phyloP scores from a whole-genome alignment of 2,329 filamentous ascomycete genomes.

The Alternaria panax region DNA sequence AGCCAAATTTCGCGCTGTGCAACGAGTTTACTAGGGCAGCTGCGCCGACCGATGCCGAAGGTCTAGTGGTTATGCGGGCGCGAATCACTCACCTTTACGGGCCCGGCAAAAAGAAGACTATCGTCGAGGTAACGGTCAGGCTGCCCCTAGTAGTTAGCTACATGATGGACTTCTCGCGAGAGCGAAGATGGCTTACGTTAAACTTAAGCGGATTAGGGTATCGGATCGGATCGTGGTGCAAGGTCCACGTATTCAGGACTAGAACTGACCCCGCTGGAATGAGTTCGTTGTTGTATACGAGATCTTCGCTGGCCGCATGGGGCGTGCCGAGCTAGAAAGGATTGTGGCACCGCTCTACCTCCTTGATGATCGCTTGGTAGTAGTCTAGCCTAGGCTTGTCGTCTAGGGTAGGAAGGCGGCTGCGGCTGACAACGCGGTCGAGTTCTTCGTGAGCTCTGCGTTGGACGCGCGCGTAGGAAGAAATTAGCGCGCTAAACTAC shows the following conservation, averaged over 20 bases:
- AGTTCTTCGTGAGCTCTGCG: slow-evolving; percentile 14
- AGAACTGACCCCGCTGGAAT: slow-evolving; percentile 23
- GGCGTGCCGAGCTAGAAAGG: slow-evolving; percentile 12
- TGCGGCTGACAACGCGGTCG: slow-evolving; percentile 18
- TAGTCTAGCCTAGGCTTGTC: slow-evolving; percentile 38
- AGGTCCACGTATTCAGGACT: background rate
- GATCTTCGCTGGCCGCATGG: slow-evolving; percentile 15
- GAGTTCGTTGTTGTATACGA: slow-evolving; percentile 28
- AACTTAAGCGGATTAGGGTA: slow-evolving; percentile 8
- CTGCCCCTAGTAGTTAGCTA: background rate
- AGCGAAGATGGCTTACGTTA: slow-evolving; percentile 10
- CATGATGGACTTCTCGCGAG: slow-evolving; percentile 13
- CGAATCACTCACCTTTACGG: slow-evolving; percentile 33
- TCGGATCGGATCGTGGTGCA: slow-evolving; percentile 16
- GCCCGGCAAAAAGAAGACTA: slow-evolving; percentile 40
- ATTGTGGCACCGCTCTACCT: slow-evolving; percentile 50
- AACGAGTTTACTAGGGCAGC: slow-evolving; percentile 44
- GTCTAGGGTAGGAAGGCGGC: slow-evolving; percentile 12
- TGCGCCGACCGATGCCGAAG: slow-evolving; percentile 35
- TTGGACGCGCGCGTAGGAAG: background rate
- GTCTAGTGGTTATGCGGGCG: slow-evolving; percentile 24
- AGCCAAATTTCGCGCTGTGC: background rate
- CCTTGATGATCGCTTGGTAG: slow-evolving; percentile 34
- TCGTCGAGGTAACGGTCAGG: slow-evolving; percentile 28
- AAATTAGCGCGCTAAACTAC: slow-evolving; percentile 12